Percentiles rank a stretch among this genome's conserved stretches.
These are phyloP conservation scores for Stachybotrys chlorohalonatus DNA, from an alignment of 2,329 filamentous ascomycete genomes.

Conservation along the genomic window DNA sequence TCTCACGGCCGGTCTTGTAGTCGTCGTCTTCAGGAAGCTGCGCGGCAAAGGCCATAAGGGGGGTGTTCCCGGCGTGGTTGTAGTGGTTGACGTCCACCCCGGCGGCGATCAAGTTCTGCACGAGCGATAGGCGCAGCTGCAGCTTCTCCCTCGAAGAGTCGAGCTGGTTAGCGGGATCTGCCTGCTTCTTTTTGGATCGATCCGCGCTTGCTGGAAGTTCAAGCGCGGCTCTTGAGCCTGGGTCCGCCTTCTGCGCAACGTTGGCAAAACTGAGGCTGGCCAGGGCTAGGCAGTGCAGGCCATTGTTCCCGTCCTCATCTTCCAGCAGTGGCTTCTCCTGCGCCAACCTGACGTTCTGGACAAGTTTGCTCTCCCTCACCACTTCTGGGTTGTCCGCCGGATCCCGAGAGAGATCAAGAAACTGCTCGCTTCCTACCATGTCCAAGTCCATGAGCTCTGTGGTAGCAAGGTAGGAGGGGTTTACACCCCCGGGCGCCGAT, in stretches of 20 bases:
- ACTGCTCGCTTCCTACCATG: conserved; percentile 6
- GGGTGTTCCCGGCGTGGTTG: conserved; percentile 41
- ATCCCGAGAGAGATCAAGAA: neutral
- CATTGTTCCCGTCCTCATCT: conserved; percentile 40
- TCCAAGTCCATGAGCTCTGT: conserved; percentile 12
- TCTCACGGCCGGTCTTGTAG: conserved; percentile 34
- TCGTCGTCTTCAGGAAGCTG: conserved; percentile 42
- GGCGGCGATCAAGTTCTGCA: conserved; percentile 21
- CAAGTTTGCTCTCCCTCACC: conserved; percentile 9
- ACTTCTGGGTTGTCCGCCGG: conserved; percentile 5
- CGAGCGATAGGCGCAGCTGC: conserved; percentile 13
- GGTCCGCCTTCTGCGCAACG: conserved; percentile 20
- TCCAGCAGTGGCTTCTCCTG: conserved; percentile 10
- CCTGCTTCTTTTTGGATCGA: conserved; percentile 6
- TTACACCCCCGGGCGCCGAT: conserved; percentile 2
- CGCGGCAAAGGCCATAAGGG: conserved; percentile 45
- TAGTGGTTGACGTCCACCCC: conserved; percentile 43
- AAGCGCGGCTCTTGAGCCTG: neutral
- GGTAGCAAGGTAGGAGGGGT: conserved; percentile 2
- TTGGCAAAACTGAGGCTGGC: conserved; percentile 34
- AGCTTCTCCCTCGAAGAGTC: conserved; percentile 24
- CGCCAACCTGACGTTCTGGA: conserved; percentile 12
- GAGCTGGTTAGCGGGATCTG: conserved; percentile 14
- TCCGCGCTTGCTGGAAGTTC: neutral
- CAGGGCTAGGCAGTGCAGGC: conserved; percentile 48